phyloP scores from a whole-genome alignment of 495 filamentous ascomycete species.

The Penicillium herquei region DNA sequence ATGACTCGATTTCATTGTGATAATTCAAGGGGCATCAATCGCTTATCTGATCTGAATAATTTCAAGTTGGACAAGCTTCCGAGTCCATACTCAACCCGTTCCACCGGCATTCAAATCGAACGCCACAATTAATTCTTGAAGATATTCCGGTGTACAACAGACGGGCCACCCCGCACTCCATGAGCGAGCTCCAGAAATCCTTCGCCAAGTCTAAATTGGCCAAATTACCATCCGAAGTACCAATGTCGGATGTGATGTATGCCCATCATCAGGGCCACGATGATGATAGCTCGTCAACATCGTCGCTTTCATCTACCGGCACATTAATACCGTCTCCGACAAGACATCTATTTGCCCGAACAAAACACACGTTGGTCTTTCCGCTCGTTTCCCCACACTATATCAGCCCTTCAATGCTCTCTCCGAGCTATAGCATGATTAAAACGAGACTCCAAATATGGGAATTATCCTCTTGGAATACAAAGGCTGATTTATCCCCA shows the following conservation, averaged over 20 bases:
- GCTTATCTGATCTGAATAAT: too few species aligned
- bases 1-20: too few species aligned
- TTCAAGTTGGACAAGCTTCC: too few species aligned
- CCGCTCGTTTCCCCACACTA: not conserved
- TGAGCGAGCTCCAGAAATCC: constrained; percentile 85
- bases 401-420: not conserved
- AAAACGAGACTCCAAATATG: not conserved
- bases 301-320: constrained; percentile 81
- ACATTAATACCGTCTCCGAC: constrained; percentile 81
- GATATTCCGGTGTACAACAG: not conserved
- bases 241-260: constrained; percentile 39
- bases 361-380: constrained; percentile 53
- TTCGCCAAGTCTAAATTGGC: constrained; percentile 79
- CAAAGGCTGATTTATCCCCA: constrained; percentile 12
- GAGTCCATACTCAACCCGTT: too few species aligned
- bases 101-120: too few species aligned
- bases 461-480: not conserved
- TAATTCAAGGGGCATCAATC: too few species aligned
- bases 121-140: too few species aligned
- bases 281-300: constrained; percentile 70
- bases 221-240: constrained; percentile 56
- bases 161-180: constrained; percentile 31
- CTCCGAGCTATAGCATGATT: not conserved
- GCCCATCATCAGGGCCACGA: constrained; percentile 21
- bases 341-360: constrained; percentile 69